Evolutionary conservation across 768 basidiomycete species (phyloP).

Genomic region (Leccinum sublutescens): DNA sequence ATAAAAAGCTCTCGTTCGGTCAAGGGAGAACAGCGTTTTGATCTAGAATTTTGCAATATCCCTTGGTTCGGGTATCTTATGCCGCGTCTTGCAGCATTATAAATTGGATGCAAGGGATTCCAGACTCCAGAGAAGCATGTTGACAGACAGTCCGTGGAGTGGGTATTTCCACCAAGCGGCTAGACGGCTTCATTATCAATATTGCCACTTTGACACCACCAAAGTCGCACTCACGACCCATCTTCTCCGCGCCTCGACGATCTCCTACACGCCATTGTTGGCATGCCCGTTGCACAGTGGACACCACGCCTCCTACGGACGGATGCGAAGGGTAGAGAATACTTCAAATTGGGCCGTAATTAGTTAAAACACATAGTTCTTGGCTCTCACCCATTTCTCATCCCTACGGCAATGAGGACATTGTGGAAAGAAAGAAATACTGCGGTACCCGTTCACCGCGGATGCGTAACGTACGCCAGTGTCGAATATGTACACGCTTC

Average conservation of each 20-base stretch:
- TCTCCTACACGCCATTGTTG: conserved; percentile 2
- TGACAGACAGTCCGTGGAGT: conserved; percentile 14
- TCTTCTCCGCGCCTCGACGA: conserved; percentile 10
- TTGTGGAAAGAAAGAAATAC: too few relatives aligned
- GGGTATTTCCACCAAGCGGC: conserved; percentile 5
- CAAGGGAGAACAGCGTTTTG: background rate
- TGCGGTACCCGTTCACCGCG: background rate
- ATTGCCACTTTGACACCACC: background rate
- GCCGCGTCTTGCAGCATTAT: background rate
- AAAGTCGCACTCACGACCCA: background rate
- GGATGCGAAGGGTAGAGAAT: background rate
- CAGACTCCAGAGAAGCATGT: background rate
- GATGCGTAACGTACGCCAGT: background rate
- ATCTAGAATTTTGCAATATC: background rate
- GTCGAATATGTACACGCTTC: background rate
- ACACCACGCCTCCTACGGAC: conserved; percentile 3
- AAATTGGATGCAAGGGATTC: background rate
- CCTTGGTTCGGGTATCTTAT: background rate
- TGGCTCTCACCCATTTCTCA: background rate
- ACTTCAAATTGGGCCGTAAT: conserved; percentile 1
- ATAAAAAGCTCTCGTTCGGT: background rate
- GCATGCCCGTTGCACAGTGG: background rate
- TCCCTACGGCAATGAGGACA: background rate
- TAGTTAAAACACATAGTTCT: background rate
- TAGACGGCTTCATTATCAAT: background rate